Base-by-base conservation (phyloP, 2,329 filamentous ascomycete genomes). In the Botryotinia narcissicola region DNA sequence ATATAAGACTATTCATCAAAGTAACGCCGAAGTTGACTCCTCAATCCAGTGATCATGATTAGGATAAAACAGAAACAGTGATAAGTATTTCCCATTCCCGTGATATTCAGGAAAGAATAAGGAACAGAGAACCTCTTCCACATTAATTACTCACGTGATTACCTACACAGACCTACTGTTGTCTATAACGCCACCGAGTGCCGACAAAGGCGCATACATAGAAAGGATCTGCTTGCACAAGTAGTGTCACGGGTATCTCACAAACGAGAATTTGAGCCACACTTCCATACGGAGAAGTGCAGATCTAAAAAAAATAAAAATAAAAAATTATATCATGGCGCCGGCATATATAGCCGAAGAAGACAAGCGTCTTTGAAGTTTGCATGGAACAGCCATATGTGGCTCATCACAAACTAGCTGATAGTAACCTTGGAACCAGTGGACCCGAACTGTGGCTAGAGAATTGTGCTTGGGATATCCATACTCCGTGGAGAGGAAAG, bases 11-110 rank as follows among this genome's bases (percentile, higher is more conserved):
- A 3, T n/a, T 40, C 6, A 48, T 40, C 6, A 22, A 20, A 25
- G 32, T 57, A 42, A 22, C n/a, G n/a, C n/a, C 37, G 37, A 57
- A 32, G 18, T 57, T 69, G n/a, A 32, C 29, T 57, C 48, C 37
- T 69, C 37, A n/a, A 69, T 69, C 66, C n/a, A 69, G 66, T 69
- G 51, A 42, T 69, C 40, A 32, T 44, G n/a, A 57, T 42, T 44
- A 42, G 51, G 37, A 42, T n/a, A 25, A 25, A 44, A 20, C 66
- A 8, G 66, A 16, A 4, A 32, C 7, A 42, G 16, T 18, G 10
- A 2, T 32, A 35, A 4, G 14, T 32, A 42, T 25, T 29, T 25
- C n/a, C 16, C 8, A 9, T 4, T 7, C 35, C 57, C 18, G 16
- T 42, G 9, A 68, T 57, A 16, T 6, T 3, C n/a, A 18, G 16